These are phyloP conservation scores for Rhytidiadelphus loreus DNA, from an alignment of 225 moss, liverwort and hornwort species.

Conservation along the genomic window DNA sequence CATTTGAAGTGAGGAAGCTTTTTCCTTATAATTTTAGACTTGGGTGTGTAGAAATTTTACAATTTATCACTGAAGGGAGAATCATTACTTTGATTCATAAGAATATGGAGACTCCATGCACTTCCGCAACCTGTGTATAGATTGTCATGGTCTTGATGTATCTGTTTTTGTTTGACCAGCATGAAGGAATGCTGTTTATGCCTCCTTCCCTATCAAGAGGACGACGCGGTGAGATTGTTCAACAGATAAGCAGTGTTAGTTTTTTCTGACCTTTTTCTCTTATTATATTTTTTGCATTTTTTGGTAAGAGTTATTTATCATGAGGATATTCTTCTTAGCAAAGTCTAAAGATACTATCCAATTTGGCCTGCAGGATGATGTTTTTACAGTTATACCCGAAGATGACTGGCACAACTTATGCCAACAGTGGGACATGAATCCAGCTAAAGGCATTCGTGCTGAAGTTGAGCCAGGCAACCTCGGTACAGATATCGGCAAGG, in stretches of 20 bases:
- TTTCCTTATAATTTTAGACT: not conserved
- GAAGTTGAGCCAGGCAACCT: slow-evolving; percentile 40
- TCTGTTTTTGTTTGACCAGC: slow-evolving; percentile 39
- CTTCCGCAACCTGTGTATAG: not conserved
- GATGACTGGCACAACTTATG: slow-evolving; percentile 88
- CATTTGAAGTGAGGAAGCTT: not conserved
- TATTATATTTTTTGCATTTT: not conserved
- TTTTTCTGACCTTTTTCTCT: not conserved
- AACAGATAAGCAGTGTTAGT: slow-evolving; percentile 65
- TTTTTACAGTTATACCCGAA: slow-evolving; percentile 68
- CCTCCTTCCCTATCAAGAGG: slow-evolving; percentile 68
- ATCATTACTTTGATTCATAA: not conserved
- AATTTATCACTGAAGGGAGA: not conserved
- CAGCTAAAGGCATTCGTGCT: slow-evolving; percentile 73
- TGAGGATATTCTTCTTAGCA: not conserved
- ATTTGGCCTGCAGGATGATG: slow-evolving; percentile 62
- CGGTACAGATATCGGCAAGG: slow-evolving; percentile 30
- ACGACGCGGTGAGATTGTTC: slow-evolving; percentile 83
- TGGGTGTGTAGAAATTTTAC: not conserved
- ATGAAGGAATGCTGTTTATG: slow-evolving; percentile 90
- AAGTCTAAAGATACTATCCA: not conserved
- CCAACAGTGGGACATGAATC: slow-evolving; percentile 94
- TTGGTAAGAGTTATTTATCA: not conserved
- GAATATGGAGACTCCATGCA: not conserved
- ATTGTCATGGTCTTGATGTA: not conserved